Conservation (phyloP, 148 eudicot genomes). For the Polygonum maritimum region DNA sequence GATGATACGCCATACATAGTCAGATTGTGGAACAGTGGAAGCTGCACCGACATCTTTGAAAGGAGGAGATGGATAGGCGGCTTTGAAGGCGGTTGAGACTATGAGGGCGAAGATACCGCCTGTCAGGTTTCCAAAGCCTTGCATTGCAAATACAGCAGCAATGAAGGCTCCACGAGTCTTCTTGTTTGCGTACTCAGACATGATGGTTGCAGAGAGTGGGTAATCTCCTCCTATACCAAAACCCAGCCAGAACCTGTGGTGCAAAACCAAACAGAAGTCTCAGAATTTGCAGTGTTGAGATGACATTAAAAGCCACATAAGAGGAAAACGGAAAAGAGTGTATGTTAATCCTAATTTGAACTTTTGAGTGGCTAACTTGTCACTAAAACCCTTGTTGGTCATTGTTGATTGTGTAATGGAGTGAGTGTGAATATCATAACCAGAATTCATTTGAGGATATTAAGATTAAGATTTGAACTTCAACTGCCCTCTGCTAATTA, state of each 20-base stretch:
- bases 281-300: no score
- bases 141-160: constrained; percentile 36
- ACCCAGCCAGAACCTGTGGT: constrained; percentile 30
- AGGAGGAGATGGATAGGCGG: neutral
- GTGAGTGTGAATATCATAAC: no score
- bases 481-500: no score
- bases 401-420: no score
- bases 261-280: no score
- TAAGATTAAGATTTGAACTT: no score
- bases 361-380: no score
- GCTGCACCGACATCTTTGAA: constrained; percentile 3
- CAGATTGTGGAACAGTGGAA: constrained; percentile 21
- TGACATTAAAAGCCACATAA: no score
- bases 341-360: no score
- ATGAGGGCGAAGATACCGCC: constrained; percentile 22
- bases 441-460: no score
- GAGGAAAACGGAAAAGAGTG: no score
- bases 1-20: constrained; percentile 3
- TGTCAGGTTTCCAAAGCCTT: constrained; percentile 29
- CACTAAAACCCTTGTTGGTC: no score
- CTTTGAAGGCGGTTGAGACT: constrained; percentile 22
- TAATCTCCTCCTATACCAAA: constrained; percentile 26
- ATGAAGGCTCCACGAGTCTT: constrained; percentile 32
- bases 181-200: constrained; percentile 38
- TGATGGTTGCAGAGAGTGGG: constrained; percentile 25